phyloP scores from a whole-genome alignment of 768 basidiomycete species.

The Nidularia sp. region DNA sequence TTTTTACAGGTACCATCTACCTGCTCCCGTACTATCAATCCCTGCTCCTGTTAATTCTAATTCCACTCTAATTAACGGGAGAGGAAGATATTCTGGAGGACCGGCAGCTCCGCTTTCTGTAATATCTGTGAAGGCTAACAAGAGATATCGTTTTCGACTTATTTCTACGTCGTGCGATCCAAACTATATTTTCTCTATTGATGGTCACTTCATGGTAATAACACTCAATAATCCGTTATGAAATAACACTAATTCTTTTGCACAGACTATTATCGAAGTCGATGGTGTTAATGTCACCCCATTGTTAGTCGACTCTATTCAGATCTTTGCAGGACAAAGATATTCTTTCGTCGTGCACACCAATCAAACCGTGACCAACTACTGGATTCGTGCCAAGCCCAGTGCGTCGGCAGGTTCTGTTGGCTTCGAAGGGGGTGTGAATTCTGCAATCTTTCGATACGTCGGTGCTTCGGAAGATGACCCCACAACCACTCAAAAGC shows the following conservation, averaged over 20 bases:
- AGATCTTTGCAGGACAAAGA: conserved; percentile 37
- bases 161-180: conserved; percentile 20
- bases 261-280: conserved; percentile 42
- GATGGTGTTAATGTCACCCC: conserved; percentile 38
- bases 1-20: conserved; percentile 15
- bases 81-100: conserved; percentile 28
- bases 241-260: conserved; percentile 39
- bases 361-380: conserved; percentile 36
- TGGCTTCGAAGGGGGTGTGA: conserved; percentile 24
- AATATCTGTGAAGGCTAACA: conserved; percentile 25
- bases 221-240: neutral
- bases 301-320: conserved; percentile 30
- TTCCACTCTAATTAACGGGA: conserved; percentile 34
- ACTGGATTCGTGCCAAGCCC: conserved; percentile 32
- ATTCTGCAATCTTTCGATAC: conserved; percentile 36
- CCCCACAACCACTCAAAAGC: conserved; percentile 28
- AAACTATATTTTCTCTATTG: conserved; percentile 40
- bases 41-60: conserved; percentile 12
- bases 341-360: conserved; percentile 36
- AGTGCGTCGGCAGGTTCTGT: conserved; percentile 15
- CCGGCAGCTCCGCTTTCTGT: conserved; percentile 23
- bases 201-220: conserved; percentile 28
- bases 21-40: conserved; percentile 11
- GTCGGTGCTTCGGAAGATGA: conserved; percentile 33
- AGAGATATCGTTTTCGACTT: conserved; percentile 24